Evolutionary conservation across 257 asterid genomes (phyloP), one percentile per base, ranked within the genome.

Genomic region (Fraxinus quadrangulata): DNA sequence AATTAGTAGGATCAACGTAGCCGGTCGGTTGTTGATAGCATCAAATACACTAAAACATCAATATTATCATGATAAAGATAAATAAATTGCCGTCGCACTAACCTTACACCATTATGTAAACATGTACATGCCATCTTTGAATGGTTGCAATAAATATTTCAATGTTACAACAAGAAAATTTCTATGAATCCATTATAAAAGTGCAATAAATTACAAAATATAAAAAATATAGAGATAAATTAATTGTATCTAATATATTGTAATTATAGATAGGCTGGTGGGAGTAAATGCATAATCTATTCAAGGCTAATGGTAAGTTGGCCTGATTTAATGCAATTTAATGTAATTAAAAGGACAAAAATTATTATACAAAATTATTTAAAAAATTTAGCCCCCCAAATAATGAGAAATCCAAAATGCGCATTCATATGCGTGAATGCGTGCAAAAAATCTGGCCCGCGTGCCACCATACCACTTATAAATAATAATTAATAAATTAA

Each of bases 371-470:
- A 63, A 63, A 2, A 21, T 23, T 23, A 1, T 11, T 26, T 0
- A 26, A 26, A 26, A 26, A 26, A 1, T 7, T 71, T 70, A 67
- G 81, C 4, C 28, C 77, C 85, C 82, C 7, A 65, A 61, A 77
- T 17, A 47, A 51, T 59, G 28, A 70, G 73, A 19, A 70, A 61
- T 67, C 17, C 72, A 19, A 71, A 47, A 45, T 63, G 77, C 83
- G 85, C 84, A 83, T 83, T 88, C 83, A 81, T 77, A 75, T 81
- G 83, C 78, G 70, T 59, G 47, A 45, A 77, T 65, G 81, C 69
- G 82, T 83, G 82, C 79, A 65, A 76, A 78, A 81, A 70, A 89
- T 78, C 83, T 75, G 77, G 84, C 72, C 78, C 91, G 92, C 92
- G 66, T 89, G 94, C 88, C 84, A 73, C 66, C 67, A 23, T 72